Conservation (phyloP, 2,329 filamentous ascomycete genomes). For the Cercospora sojina region DNA sequence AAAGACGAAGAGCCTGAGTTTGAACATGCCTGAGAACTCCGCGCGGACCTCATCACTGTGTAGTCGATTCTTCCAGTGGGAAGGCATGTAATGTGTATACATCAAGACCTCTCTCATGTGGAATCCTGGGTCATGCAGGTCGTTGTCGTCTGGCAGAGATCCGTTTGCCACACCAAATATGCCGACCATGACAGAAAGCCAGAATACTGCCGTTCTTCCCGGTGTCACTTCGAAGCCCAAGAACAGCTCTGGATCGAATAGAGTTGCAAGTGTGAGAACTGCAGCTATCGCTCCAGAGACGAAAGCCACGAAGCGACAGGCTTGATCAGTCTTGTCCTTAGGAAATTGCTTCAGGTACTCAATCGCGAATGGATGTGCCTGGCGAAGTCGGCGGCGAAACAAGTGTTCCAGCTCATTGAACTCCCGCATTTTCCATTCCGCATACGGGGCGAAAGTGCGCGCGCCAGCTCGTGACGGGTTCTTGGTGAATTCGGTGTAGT, state of each 20-base stretch:
- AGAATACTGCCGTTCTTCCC: constrained; percentile 87
- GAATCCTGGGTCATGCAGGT: constrained; percentile 88
- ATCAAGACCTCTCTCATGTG: constrained; percentile 85
- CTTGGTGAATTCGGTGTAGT: constrained; percentile 96
- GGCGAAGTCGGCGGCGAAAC: constrained; percentile 83
- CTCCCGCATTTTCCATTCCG: constrained; percentile 97
- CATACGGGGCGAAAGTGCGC: constrained; percentile 85
- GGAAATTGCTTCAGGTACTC: constrained; percentile 95
- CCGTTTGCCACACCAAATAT: constrained; percentile 82
- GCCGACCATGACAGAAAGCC: constrained; percentile 76
- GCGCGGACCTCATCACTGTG: constrained; percentile 90
- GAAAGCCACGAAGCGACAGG: constrained; percentile 82
- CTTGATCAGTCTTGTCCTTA: constrained; percentile 85
- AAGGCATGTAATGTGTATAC: constrained; percentile 87
- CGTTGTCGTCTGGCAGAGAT: constrained; percentile 77
- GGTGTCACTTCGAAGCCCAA: constrained; percentile 87
- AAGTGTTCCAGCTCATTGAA: constrained; percentile 96
- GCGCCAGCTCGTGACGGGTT: constrained; percentile 85
- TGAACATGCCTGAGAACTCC: constrained; percentile 87
- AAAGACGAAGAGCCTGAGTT: constrained; percentile 89
- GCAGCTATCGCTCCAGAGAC: constrained; percentile 82
- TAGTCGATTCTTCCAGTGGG: constrained; percentile 83
- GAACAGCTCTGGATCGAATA: constrained; percentile 89
- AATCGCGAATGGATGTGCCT: constrained; percentile 91
- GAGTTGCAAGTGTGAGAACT: constrained; percentile 76